These are phyloP conservation scores for Fraxinus albicans DNA, from an alignment of 305 asterid species.

Conservation along the genomic window DNA sequence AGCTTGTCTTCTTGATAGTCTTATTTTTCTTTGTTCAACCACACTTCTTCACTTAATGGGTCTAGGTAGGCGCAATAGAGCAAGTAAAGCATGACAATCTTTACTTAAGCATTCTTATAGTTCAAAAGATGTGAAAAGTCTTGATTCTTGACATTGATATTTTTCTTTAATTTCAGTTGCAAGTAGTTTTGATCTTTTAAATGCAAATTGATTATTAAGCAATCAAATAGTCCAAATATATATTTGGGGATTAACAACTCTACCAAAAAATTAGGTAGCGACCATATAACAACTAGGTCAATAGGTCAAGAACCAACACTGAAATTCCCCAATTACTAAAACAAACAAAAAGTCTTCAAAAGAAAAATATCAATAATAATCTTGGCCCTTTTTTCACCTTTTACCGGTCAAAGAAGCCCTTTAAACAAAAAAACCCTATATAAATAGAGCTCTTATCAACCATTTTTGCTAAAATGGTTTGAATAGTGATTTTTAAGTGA, in stretches of 20 bases:
- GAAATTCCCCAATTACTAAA: background rate
- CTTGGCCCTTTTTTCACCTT: background rate
- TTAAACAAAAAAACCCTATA: background rate
- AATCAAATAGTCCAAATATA: no score
- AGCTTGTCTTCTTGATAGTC: background rate
- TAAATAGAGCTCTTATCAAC: conserved; percentile 8
- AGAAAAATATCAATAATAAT: background rate
- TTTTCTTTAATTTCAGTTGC: no score
- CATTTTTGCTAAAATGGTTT: no score
- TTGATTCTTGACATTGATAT: no score
- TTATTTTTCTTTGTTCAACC: no score
- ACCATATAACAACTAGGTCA: background rate
- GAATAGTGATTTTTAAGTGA: no score
- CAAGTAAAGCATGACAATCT: no score
- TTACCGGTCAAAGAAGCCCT: background rate
- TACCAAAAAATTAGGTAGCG: background rate
- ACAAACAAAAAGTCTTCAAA: background rate
- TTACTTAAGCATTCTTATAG: background rate
- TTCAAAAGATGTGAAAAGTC: background rate
- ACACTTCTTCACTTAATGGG: no score
- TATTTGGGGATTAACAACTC: no score
- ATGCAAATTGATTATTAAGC: no score
- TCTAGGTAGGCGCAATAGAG: no score
- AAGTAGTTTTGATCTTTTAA: no score
- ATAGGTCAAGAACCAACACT: background rate